Base-by-base conservation (phyloP, 331 rosid species). In the Pyracantha coccinea region DNA sequence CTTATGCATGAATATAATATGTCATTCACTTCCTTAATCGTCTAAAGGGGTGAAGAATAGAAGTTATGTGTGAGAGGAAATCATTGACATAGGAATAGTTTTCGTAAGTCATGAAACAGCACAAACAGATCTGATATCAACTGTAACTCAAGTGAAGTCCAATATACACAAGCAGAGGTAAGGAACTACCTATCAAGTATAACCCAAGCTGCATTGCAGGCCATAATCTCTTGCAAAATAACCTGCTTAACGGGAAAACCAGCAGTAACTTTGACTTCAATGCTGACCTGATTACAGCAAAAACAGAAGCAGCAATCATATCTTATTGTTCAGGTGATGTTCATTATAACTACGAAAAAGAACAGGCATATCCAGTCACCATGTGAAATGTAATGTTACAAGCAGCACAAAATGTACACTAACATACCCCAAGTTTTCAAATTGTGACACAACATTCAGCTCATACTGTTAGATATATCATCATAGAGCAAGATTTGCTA, bases 171-270 rank as follows among this genome's bases (percentile, higher is more conserved):
- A 47, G 33, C 29, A 65, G 66, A 59, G 24, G 20, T n/a, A 60
- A 64, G 60, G 76, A 80, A 29, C 57, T 88, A 88, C 97, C 97
- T 88, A 73, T 92, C 96, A 12, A 92, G 92, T 72, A 92, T 35
- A 75, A 87, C 80, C 97, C 97, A 91, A 59, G 85, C 81, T 74
- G 90, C 92, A 73, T 85, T 78, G 41, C 79, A 85, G 60, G 79
- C 72, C 66, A 69, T 64, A 72, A 88, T 77, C 81, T 93, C 93
- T 78, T 88, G 96, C 75, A 85, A 65, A 75, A 91, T 68, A 83
- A 93, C 88, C 77, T 84, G 87, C 77, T 71, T 91, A 72, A 88
- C 62, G 10, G 98, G 97, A 82, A 76, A 92, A 55, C 96, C 96
- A 4, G 97, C 92, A 3, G 84, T 84, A 76, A 91, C 86, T 82